A percentile compares a stretch with the other conserved stretches of the same genome.
Evolutionary conservation across 2,329 filamentous ascomycete species (phyloP).

Genomic region (Ambrosiella beaveri): DNA sequence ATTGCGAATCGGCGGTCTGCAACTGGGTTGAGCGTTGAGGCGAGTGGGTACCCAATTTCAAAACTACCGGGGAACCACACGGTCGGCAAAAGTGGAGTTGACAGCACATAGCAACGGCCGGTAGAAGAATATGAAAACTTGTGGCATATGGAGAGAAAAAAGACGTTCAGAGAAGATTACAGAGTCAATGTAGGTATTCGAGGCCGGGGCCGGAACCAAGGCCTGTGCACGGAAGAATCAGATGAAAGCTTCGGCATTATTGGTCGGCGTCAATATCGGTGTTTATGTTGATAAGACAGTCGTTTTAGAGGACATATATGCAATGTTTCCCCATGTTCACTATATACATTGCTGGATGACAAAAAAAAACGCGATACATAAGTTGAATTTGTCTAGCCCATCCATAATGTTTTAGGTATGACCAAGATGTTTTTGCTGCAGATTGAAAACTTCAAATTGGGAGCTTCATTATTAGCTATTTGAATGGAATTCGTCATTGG

Average conservation of each 20-base stretch:
- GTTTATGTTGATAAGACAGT: background rate
- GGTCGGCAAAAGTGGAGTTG: background rate
- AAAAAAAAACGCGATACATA: background rate
- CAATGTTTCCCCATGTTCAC: background rate
- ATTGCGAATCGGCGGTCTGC: background rate
- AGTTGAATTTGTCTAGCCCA: too few species aligned
- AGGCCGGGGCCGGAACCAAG: background rate
- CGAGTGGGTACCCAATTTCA: background rate
- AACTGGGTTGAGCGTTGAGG: background rate
- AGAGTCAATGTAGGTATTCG: background rate
- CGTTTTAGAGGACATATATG: background rate
- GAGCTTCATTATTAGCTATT: too few species aligned
- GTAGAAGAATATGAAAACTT: background rate
- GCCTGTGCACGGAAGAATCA: background rate
- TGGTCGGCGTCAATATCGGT: background rate
- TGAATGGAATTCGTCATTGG: too few species aligned
- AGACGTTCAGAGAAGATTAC: background rate
- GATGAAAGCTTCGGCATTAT: background rate
- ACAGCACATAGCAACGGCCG: background rate
- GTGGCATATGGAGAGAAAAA: background rate
- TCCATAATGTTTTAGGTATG: too few species aligned
- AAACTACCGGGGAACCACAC: background rate
- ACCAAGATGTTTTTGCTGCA: too few species aligned
- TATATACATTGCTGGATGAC: background rate
- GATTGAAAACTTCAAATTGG: too few species aligned